These are phyloP conservation scores for Tolypocladium inflatum DNA, from an alignment of 2,329 filamentous ascomycete genomes.

Conservation along the genomic window DNA sequence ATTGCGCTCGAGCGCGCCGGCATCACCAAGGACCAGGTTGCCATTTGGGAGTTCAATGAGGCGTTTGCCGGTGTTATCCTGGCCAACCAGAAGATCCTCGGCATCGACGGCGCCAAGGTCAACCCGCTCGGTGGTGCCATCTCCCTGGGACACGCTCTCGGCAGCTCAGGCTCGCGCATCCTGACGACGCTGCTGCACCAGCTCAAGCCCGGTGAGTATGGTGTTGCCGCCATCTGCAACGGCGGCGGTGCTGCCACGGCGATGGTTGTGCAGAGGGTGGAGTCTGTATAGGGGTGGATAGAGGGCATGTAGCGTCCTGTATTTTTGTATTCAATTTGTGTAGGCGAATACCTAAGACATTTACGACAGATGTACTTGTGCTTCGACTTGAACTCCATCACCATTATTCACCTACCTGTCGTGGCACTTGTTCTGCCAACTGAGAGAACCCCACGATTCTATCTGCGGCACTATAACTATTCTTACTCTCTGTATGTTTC, in stretches of 20 bases:
- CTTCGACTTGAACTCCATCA: too few relatives aligned
- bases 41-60: constrained; percentile 98
- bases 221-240: constrained; percentile 93
- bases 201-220: constrained; percentile 85
- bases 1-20: constrained; percentile 82
- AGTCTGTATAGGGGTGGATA: constrained; percentile 35
- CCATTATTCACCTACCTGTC: too few relatives aligned
- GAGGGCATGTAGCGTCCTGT: not conserved
- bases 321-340: not conserved
- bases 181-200: constrained; percentile 86
- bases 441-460: too few relatives aligned
- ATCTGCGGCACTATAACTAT: too few relatives aligned
- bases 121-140: constrained; percentile 90
- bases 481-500: too few relatives aligned
- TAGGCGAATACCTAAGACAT: not conserved
- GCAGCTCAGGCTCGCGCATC: constrained; percentile 88
- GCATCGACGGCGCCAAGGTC: constrained; percentile 67
- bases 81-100: constrained; percentile 87
- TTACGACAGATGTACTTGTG: not conserved
- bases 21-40: constrained; percentile 83
- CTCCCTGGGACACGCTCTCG: constrained; percentile 81
- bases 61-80: constrained; percentile 94
- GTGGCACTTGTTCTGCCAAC: too few relatives aligned
- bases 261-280: constrained; percentile 79
- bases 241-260: constrained; percentile 89